Evolutionary conservation across 2,329 filamentous ascomycete species (phyloP), one percentile per base, ranked within the genome.

Genomic region (Zalaria sp.): DNA sequence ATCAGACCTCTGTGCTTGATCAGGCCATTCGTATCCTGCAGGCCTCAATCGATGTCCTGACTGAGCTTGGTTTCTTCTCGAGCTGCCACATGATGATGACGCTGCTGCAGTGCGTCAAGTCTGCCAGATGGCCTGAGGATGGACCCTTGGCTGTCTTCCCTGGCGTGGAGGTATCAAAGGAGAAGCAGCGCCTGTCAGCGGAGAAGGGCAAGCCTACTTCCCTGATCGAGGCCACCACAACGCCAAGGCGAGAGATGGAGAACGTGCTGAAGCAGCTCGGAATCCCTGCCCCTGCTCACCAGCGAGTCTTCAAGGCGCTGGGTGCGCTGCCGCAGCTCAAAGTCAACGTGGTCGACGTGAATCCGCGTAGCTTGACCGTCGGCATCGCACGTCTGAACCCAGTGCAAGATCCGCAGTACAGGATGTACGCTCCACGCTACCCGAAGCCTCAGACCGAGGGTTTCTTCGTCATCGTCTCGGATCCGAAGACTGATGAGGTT

Each of bases 21-120:
- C 91, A 98, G 59, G 84, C 86, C 4, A 91, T 98, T 45, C 91
- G 91, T 75, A 91, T 98, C 58, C 80, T 95, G 29, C 91, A 98
- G 61, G 93, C 91, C 1, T 83, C 81, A 4, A 89, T 98, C 53
- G 93, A 98, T 57, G 82, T 95, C 6, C 73, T 96, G 44, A 84
- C 89, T 0, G 93, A 98, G 60, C 64, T 94, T n/a, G 84, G 85
- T 7, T 79, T 83, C 55, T 65, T 87, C 4, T 81, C 81, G 18
- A 87, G 81, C 43, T 86, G 81, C 49, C 69, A 80, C 36, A 75
- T 78, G 64, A 88, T 95, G 78, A 83, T 96, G 47, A 77, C 71
- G 10, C 70, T 98, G 1, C 73, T 98, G 27, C 87, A 96, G 62
- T 87, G 80, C 56, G 81, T 98, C 67, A 98, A 98, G 63, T 85